These are phyloP conservation scores for Fusarium annulatum DNA, from an alignment of 2,329 filamentous ascomycete species.

Conservation along the genomic window DNA sequence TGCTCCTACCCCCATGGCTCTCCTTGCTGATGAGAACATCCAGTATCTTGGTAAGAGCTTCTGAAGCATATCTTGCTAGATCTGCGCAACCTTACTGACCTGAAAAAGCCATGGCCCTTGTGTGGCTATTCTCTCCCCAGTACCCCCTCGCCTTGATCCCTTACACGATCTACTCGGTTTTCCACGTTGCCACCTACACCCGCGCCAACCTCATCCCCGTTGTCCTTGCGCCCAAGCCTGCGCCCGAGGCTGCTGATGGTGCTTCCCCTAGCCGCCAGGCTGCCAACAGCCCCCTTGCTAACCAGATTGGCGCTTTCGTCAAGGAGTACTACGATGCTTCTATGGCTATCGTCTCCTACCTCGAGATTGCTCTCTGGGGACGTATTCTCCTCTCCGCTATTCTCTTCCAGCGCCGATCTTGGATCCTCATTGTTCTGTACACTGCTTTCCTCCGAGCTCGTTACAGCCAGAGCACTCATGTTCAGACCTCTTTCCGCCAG, in stretches of 20 bases:
- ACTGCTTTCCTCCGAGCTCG: conserved; percentile 92
- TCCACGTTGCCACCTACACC: conserved; percentile 97
- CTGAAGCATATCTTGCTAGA: neutral
- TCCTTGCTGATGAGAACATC: conserved; percentile 92
- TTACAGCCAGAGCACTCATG: conserved; percentile 89
- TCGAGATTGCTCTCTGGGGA: conserved; percentile 90
- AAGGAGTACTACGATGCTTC: conserved; percentile 98
- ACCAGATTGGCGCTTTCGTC: conserved; percentile 90
- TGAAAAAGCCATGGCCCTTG: conserved; percentile 82
- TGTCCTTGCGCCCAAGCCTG: conserved; percentile 74
- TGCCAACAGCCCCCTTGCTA: conserved; percentile 72
- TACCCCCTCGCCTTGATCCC: conserved; percentile 91
- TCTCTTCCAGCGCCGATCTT: conserved; percentile 89
- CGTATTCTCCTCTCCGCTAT: conserved; percentile 84
- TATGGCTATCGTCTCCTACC: conserved; percentile 90
- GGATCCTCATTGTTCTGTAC: conserved; percentile 88
- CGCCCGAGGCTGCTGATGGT: conserved; percentile 64
- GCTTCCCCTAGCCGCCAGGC: conserved; percentile 60
- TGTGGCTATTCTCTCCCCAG: conserved; percentile 94
- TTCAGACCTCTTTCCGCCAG: conserved; percentile 83
- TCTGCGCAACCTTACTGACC: conserved; percentile 4
- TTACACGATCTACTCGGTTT: conserved; percentile 96
- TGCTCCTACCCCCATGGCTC: conserved; percentile 68
- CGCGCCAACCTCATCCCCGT: conserved; percentile 93
- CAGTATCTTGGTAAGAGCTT: conserved; percentile 86